Percentiles rank a stretch among this genome's conserved stretches.
phyloP scores from a whole-genome alignment of 2,329 filamentous ascomycete species.

The Penicillium nordicum region DNA sequence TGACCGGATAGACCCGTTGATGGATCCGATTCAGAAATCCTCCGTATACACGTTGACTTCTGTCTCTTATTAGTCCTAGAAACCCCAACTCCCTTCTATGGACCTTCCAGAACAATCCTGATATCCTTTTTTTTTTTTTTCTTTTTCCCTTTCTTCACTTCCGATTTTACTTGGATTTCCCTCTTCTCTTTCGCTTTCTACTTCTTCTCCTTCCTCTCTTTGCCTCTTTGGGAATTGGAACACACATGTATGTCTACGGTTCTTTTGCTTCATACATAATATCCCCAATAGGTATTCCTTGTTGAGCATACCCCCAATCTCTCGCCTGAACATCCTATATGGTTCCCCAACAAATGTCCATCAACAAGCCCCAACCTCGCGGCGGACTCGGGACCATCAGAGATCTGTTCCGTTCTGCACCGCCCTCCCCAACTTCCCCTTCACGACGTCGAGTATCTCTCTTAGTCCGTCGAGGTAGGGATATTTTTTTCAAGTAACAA shows the following conservation, averaged over 20 bases:
- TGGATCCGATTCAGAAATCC: slow-evolving; percentile 24
- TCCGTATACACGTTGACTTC: not conserved
- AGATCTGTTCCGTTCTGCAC: slow-evolving; percentile 33
- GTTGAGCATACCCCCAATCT: not conserved
- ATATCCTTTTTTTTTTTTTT: slow-evolving; percentile 9
- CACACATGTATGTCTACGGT: slow-evolving; percentile 23
- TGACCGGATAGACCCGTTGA: slow-evolving; percentile 27
- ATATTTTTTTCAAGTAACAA: slow-evolving; percentile 35
- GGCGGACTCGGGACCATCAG: slow-evolving; percentile 32
- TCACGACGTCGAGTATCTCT: slow-evolving; percentile 31
- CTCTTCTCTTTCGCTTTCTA: not conserved
- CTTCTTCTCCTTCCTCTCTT: not conserved
- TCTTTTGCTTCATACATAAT: slow-evolving; percentile 24
- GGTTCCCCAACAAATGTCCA: slow-evolving; percentile 36
- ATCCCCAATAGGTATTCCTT: slow-evolving; percentile 7
- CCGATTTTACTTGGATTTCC: not conserved
- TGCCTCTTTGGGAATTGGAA: not conserved
- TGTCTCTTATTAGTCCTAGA: slow-evolving; percentile 2
- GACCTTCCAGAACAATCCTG: slow-evolving; percentile 18
- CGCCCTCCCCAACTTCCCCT: slow-evolving; percentile 23
- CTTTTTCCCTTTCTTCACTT: slow-evolving; percentile 10
- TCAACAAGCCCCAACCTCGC: slow-evolving; percentile 33
- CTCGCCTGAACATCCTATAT: slow-evolving; percentile 18
- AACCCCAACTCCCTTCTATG: slow-evolving; percentile 13
- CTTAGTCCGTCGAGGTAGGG: slow-evolving; percentile 36